These are phyloP conservation scores for Kentomonas sorsogonicus DNA, from an alignment of 208 protist genomes.

Conservation along the genomic window DNA sequence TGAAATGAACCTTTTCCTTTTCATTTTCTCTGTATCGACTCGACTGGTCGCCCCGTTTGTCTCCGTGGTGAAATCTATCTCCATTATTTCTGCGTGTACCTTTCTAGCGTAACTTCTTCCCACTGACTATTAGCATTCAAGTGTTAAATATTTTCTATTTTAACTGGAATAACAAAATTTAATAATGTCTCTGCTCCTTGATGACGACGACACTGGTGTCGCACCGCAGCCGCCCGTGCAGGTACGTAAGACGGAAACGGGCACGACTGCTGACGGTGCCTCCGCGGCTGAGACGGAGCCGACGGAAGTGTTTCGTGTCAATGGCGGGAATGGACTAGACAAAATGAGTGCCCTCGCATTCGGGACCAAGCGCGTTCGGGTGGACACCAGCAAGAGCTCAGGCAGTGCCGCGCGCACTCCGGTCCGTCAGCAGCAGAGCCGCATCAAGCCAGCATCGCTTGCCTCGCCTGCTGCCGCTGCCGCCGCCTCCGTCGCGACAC, in stretches of 20 bases:
- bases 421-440: background rate
- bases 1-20: background rate
- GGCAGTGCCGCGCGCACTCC: background rate
- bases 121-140: background rate
- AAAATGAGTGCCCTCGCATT: constrained; percentile 68
- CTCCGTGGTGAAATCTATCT: too few relatives aligned
- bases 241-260: constrained; percentile 3
- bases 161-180: background rate
- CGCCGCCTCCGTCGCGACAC: too few relatives aligned
- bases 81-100: too few relatives aligned
- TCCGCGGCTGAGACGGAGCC: background rate
- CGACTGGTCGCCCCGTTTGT: too few relatives aligned
- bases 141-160: background rate
- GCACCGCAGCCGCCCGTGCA: background rate
- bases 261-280: constrained; percentile 1
- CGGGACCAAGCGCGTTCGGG: constrained; percentile 20
- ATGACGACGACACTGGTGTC: constrained; percentile 39
- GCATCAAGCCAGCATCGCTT: too few relatives aligned
- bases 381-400: too few relatives aligned
- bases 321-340: constrained; percentile 58
- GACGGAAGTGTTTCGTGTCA: background rate
- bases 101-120: too few relatives aligned
- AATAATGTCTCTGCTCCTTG: constrained; percentile 29
- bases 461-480: too few relatives aligned
- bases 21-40: constrained; percentile 6